Conservation (phyloP, 177 flowering plant genomes). For the Vitis hybrid region DNA sequence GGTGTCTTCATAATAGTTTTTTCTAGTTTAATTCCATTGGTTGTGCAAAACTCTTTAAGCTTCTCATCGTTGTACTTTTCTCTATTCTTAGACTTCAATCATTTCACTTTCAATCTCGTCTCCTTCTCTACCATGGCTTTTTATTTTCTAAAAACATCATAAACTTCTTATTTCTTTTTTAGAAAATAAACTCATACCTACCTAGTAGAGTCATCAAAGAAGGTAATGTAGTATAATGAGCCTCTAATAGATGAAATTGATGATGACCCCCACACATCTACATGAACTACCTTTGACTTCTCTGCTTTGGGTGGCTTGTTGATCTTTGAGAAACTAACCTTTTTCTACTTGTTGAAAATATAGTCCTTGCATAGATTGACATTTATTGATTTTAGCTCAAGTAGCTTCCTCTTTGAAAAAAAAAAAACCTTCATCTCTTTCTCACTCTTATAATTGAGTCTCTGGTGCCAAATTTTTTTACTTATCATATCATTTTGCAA, state of each 20-base stretch:
- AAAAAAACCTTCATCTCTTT: background rate
- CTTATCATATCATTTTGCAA: too few relatives aligned
- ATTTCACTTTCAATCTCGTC: conserved; percentile 4
- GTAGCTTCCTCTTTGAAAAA: background rate
- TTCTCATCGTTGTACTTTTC: background rate
- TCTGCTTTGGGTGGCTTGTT: too few relatives aligned
- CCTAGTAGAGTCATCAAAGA: conserved; percentile 13
- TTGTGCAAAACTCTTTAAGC: conserved; percentile 4
- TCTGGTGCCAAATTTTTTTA: background rate
- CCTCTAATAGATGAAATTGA: too few relatives aligned
- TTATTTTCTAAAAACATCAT: too few relatives aligned
- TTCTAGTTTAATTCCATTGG: background rate
- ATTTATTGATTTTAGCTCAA: background rate
- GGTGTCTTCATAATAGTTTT: background rate
- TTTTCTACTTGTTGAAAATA: background rate
- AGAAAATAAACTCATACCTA: conserved; percentile 9
- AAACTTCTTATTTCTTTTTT: too few relatives aligned
- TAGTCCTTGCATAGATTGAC: background rate
- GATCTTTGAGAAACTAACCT: background rate
- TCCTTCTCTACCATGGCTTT: too few relatives aligned
- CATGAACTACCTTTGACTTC: background rate
- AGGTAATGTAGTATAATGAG: too few relatives aligned
- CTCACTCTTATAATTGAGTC: background rate
- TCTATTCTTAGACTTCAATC: conserved; percentile 8
- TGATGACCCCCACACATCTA: too few relatives aligned